Conservation (phyloP, 345 rosid genomes). For the Eucalyptus marginata region DNA sequence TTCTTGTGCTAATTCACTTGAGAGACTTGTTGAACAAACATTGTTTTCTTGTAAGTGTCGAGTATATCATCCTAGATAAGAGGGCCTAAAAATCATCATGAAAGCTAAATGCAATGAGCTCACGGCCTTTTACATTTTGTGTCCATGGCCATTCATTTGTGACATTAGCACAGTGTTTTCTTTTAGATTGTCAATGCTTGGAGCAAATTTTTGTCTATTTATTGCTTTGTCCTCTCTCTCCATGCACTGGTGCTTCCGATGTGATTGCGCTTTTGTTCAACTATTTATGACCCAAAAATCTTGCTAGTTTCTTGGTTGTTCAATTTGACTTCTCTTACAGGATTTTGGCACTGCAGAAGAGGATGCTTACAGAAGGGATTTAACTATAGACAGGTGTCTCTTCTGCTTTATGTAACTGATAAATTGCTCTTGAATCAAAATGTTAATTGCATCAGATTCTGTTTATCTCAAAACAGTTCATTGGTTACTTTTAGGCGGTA, state of each 20-base stretch:
- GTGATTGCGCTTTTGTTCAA: not conserved
- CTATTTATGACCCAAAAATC: not conserved
- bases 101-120: not conserved
- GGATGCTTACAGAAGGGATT: constrained; percentile 88
- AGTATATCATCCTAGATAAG: not conserved
- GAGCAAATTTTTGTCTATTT: not conserved
- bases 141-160: not conserved
- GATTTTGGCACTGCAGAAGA: constrained; percentile 92
- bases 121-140: not conserved
- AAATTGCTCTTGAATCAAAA: not conserved
- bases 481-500: too few relatives aligned
- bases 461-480: not conserved
- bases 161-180: not conserved
- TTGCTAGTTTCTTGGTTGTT: not conserved
- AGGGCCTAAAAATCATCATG: not conserved
- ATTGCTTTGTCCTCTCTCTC: not conserved
- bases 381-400: constrained; percentile 4
- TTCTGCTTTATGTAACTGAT: too few relatives aligned
- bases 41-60: not conserved
- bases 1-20: not conserved
- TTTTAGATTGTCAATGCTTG: not conserved
- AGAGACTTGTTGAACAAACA: not conserved
- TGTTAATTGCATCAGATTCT: not conserved
- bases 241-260: not conserved
- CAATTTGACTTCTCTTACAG: constrained; percentile 9